Percentiles rank a stretch among this genome's conserved stretches.
phyloP scores from a whole-genome alignment of 129 eudicot species.

The Erigeron canadensis region DNA sequence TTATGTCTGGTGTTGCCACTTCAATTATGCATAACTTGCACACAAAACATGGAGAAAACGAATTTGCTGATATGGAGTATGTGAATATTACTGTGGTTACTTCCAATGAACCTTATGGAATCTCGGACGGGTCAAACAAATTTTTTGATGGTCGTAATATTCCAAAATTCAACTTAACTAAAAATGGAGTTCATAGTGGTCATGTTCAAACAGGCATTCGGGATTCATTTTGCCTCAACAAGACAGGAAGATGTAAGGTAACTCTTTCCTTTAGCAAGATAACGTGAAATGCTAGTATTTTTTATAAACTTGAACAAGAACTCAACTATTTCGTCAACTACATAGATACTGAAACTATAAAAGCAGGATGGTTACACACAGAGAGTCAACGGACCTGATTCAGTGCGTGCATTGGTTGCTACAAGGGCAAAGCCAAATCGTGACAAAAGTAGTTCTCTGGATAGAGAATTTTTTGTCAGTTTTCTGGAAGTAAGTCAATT shows the following conservation, averaged over 20 bases:
- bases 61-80: conserved; percentile 82
- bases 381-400: conserved; percentile 51
- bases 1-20: conserved; percentile 66
- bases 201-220: conserved; percentile 74
- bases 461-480: conserved; percentile 59
- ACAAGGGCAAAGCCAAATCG: conserved; percentile 64
- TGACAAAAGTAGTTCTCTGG: conserved; percentile 45
- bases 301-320: neutral
- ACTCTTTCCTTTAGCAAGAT: conserved; percentile 17
- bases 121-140: conserved; percentile 74
- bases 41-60: conserved; percentile 50
- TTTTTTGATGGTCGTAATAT: conserved; percentile 50
- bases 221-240: conserved; percentile 74
- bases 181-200: conserved; percentile 81
- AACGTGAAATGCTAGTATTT: neutral
- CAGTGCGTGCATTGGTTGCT: conserved; percentile 60
- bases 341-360: conserved; percentile 25
- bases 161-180: conserved; percentile 52
- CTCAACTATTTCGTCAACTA: conserved; percentile 15
- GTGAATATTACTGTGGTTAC: conserved; percentile 78
- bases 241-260: conserved; percentile 78
- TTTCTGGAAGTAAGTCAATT: conserved; percentile 63
- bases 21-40: conserved; percentile 59
- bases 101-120: conserved; percentile 74
- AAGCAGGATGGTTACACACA: conserved; percentile 83